Percentiles rank a stretch among this genome's conserved stretches.
Evolutionary conservation across 352 stramenopile genomes (phyloP).

Genomic region (Phytophthora tubulina): DNA sequence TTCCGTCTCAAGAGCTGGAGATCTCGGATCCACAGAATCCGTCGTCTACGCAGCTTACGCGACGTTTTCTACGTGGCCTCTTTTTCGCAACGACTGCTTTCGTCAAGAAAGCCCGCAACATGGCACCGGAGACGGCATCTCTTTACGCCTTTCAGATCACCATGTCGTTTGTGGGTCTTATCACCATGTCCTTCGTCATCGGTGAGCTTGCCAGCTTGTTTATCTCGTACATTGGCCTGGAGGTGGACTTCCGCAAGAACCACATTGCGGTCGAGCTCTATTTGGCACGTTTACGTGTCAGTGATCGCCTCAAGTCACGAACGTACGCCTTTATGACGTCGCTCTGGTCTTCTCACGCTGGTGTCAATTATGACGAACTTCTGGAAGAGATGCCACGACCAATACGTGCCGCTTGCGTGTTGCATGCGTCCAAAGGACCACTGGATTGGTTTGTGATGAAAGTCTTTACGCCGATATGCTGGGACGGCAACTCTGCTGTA

Average conservation of each 20-base stretch:
- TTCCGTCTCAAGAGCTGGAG: constrained; percentile 48
- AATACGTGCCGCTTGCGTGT: constrained; percentile 65
- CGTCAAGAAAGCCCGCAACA: constrained; percentile 53
- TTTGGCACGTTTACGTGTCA: constrained; percentile 48
- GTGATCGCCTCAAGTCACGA: constrained; percentile 39
- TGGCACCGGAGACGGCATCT: constrained; percentile 28
- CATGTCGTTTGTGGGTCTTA: constrained; percentile 53
- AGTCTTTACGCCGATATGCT: constrained; percentile 45
- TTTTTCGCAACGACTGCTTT: constrained; percentile 62
- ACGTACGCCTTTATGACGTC: constrained; percentile 57
- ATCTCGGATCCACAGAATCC: constrained; percentile 36
- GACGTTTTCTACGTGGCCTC: constrained; percentile 52
- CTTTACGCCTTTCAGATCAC: constrained; percentile 57
- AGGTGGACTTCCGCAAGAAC: constrained; percentile 71
- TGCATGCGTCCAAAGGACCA: constrained; percentile 44
- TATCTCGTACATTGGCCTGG: constrained; percentile 63
- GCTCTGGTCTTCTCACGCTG: constrained; percentile 65
- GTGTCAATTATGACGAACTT: constrained; percentile 63
- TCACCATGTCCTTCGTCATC: constrained; percentile 69
- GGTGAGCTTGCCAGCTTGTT: constrained; percentile 63
- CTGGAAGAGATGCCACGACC: constrained; percentile 54
- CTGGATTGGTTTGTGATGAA: constrained; percentile 52
- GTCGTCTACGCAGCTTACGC: constrained; percentile 30
- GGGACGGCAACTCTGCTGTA: constrained; percentile 20
- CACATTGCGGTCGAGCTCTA: constrained; percentile 64